Evolutionary conservation across 305 asterid species (phyloP), one percentile per base, ranked within the genome.

Genomic region (Fraxinus floribunda): DNA sequence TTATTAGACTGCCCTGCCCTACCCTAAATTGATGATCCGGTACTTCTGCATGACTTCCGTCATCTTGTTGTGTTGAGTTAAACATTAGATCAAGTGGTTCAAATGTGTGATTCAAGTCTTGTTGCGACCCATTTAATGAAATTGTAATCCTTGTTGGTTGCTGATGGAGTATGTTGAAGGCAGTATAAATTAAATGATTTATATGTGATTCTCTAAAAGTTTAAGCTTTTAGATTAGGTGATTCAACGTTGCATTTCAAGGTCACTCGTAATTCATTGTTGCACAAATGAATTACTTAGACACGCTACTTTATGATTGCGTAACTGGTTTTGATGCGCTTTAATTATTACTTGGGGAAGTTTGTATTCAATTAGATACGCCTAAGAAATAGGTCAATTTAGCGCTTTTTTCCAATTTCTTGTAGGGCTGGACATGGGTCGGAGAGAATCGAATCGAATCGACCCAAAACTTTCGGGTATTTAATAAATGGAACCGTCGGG

Each of bases 1-100:
- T 78, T 66, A 52, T 76, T 78, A 46, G 44, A 75, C 18, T 73
- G 66, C 76, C 78, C 60, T 26, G 49, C 41, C 11, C 39, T 36
- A 5, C 39, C 76, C 26, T 76, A 26, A 70, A 77, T 60, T 74
- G 82, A 68, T 41, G 70, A 41, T 68, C 18, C 22, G 30, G 24
- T 34, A 36, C 60, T 24, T 72, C n/a, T 60, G 20, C 34, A 71
- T n/a, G 39, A 32, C 35, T 76, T 84, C 79, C 38, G 57, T 55
- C 71, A 36, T 71, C n/a, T 29, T 80, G 34, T 24, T 24, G 72
- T 2, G 15, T 62, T 62, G 72, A 62, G 11, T 64, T 64, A 64
- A 20, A 22, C 1, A 6, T 62, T 22, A 64, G 2, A 64, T 64
- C 13, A 22, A 64, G 34, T 24, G n/a, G 34, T 64, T 64, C 35